Evolutionary conservation across 2,329 filamentous ascomycete genomes (phyloP).

Genomic region (Penicillium sp.): DNA sequence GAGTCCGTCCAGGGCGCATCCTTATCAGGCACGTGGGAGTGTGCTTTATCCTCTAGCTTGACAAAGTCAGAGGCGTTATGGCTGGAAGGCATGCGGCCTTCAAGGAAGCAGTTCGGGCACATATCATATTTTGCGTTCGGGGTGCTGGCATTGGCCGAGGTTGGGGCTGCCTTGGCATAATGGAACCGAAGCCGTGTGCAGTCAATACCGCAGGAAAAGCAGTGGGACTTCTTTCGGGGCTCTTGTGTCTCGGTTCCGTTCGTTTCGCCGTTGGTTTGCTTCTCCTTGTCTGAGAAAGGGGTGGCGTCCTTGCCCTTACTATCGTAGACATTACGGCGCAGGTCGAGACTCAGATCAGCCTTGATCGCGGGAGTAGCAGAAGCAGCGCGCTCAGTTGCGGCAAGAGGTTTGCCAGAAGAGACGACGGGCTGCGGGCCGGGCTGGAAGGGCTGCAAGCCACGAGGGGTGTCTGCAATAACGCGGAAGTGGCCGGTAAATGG

Average conservation of each 20-base stretch:
- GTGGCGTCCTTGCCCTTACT: conserved; percentile 82
- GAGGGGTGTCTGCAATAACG: conserved; percentile 91
- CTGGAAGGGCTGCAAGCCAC: conserved; percentile 92
- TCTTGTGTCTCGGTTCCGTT: conserved; percentile 66
- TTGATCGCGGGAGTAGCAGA: conserved; percentile 67
- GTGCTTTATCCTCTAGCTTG: conserved; percentile 84
- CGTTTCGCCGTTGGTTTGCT: conserved; percentile 69
- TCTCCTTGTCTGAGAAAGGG: conserved; percentile 67
- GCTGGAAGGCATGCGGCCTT: conserved; percentile 77
- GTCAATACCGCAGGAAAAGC: conserved; percentile 88
- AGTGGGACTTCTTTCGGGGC: conserved; percentile 70
- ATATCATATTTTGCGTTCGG: conserved; percentile 75
- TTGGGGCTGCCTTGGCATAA: conserved; percentile 64
- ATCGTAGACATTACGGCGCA: conserved; percentile 94
- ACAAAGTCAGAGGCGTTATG: conserved; percentile 79
- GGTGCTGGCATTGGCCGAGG: conserved; percentile 55
- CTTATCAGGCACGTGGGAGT: conserved; percentile 74
- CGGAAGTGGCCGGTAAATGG: conserved; percentile 98
- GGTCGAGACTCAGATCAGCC: conserved; percentile 83
- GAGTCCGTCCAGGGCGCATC: conserved; percentile 90
- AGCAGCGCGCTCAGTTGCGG: conserved; percentile 71
- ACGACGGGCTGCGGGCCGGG: conserved; percentile 74
- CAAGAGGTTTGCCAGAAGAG: conserved; percentile 60
- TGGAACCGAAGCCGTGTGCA: conserved; percentile 74
- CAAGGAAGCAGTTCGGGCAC: conserved; percentile 86